phyloP scores from a whole-genome alignment of 2,329 filamentous ascomycete species.

The Alternaria brassicae region DNA sequence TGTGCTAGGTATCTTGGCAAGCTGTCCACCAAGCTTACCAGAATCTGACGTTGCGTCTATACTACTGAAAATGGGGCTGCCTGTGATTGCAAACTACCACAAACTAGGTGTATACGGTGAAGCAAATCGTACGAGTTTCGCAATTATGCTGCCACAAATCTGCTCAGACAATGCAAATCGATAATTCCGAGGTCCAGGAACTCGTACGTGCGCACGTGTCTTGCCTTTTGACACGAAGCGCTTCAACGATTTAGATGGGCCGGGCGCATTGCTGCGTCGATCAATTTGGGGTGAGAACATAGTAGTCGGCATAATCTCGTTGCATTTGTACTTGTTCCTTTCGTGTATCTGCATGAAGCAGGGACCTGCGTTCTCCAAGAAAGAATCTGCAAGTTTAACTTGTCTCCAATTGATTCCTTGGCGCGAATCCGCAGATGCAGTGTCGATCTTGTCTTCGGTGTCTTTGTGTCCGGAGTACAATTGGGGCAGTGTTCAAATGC shows the following conservation, averaged over 20 bases:
- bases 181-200: neutral
- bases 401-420: neutral
- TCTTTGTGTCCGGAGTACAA: neutral
- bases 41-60: neutral
- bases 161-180: neutral
- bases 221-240: neutral
- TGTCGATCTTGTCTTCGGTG: neutral
- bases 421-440: neutral
- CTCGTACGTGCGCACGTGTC: neutral
- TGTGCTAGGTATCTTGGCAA: neutral
- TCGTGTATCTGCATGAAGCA: neutral
- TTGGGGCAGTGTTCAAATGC: neutral
- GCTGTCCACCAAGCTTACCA: neutral
- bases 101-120: neutral
- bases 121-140: neutral
- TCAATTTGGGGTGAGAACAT: neutral
- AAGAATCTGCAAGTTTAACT: neutral
- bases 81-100: neutral
- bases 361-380: neutral
- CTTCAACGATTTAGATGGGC: neutral
- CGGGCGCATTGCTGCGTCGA: neutral
- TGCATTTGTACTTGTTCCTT: neutral
- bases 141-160: neutral
- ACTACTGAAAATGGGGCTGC: neutral
- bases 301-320: neutral